Evolutionary conservation across 768 basidiomycete genomes (phyloP), one percentile per base, ranked within the genome.

Genomic region (Mrakia gelida): DNA sequence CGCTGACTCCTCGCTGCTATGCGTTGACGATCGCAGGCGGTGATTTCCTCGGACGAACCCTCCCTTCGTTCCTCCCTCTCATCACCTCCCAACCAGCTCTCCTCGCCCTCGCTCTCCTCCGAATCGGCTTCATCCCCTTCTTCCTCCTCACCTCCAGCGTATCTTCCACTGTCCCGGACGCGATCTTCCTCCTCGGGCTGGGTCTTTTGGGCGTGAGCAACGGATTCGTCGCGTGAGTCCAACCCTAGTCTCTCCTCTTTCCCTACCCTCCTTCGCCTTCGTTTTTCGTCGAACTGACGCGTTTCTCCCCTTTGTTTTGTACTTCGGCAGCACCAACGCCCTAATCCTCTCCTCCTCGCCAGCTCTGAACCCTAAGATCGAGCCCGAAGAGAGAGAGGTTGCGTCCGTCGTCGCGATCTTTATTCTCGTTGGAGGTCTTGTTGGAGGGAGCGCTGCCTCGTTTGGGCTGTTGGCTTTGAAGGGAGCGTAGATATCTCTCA

Each of bases 391-490:
- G 54, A 52, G 43, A 43, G 77, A 78, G 30, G 61, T 73, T 1
- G 77, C 77, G 21, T 59, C 61, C 1, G 34, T 30, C 26, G 49
- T 78, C 23, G 77, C 72, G 1, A 61, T 70, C 38, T 78, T 78
- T 49, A 67, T 30, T 45, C 38, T 78, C 11, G 73, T 74, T 4
- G 71, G 77, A 32, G 77, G 77, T 2, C 73, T 78, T 6, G 71
- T 78, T 10, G 62, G 63, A 15, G 77, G 77, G 9, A 78, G 77
- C 34, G 77, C 65, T 16, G 62, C 49, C 1, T 73, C 71, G 43
- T 78, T 78, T 52, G 75, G 43, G 43, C n/a, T 75, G 34, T 3
- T 84, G 84, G 18, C 78, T 62, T 63, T 81, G 78, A 49, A n/a
- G 11, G 71, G 52, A 18, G 23, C 16, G 49, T 30, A 43, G n/a